phyloP scores from a whole-genome alignment of 495 filamentous ascomycete genomes.

The Lophium mytilinum region DNA sequence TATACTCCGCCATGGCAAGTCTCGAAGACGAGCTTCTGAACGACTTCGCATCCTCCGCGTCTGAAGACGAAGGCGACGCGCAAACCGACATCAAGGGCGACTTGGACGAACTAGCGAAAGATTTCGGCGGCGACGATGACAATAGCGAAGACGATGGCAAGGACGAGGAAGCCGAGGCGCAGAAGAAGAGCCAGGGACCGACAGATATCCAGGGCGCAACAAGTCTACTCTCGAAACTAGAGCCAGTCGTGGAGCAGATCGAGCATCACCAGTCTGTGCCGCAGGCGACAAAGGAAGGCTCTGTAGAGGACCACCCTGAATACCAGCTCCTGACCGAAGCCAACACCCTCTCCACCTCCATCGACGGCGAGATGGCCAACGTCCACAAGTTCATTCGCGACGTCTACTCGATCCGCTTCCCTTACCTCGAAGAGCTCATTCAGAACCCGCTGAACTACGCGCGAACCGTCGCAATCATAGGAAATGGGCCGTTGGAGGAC shows the following conservation, averaged over 20 bases:
- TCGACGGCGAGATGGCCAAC: slow-evolving; percentile 83
- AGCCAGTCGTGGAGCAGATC: slow-evolving; percentile 72
- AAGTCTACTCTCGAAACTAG: slow-evolving; percentile 64
- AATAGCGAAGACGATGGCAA: slow-evolving; percentile 38
- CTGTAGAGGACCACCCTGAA: slow-evolving; percentile 78
- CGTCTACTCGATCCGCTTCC: slow-evolving; percentile 89
- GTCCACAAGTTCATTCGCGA: slow-evolving; percentile 95
- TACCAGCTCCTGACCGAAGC: slow-evolving; percentile 76
- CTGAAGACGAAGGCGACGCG: slow-evolving; percentile 32
- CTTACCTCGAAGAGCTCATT: slow-evolving; percentile 90
- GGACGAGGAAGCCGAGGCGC: slow-evolving; percentile 34
- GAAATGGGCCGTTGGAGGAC: slow-evolving; percentile 85
- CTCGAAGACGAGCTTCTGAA: slow-evolving; percentile 75
- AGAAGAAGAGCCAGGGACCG: slow-evolving; percentile 61
- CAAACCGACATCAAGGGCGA: slow-evolving; percentile 28
- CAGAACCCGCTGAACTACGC: slow-evolving; percentile 91
- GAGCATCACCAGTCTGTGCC: slow-evolving; percentile 61
- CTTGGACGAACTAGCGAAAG: slow-evolving; percentile 28
- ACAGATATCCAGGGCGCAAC: slow-evolving; percentile 70
- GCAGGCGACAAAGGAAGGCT: slow-evolving; percentile 55
- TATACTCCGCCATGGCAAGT: slow-evolving; percentile 52
- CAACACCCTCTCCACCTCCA: slow-evolving; percentile 77
- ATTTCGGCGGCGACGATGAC: slow-evolving; percentile 42
- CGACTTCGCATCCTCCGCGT: slow-evolving; percentile 68
- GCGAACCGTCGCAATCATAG: slow-evolving; percentile 86